phyloP scores from a whole-genome alignment of 2,329 filamentous ascomycete species.

The Didymella exigua region DNA sequence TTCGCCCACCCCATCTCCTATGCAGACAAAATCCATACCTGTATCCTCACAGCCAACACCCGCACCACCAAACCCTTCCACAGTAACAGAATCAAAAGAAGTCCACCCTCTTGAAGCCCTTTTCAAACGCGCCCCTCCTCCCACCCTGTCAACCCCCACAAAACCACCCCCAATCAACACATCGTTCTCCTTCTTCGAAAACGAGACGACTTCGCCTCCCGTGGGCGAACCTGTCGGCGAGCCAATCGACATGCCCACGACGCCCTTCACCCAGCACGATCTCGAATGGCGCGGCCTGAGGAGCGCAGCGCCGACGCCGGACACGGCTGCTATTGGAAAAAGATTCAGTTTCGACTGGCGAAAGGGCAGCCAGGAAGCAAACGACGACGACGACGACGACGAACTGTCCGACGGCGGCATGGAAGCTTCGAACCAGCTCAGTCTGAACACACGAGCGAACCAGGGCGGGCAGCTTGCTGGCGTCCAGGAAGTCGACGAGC shows the following conservation, averaged over 20 bases:
- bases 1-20: constrained; percentile 22
- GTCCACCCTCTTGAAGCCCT: constrained; percentile 90
- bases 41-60: constrained; percentile 4
- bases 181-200: constrained; percentile 79
- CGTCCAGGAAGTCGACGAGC: neutral
- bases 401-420: constrained; percentile 31
- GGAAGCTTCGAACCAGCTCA: constrained; percentile 33
- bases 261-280: constrained; percentile 81
- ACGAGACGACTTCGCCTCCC: constrained; percentile 46
- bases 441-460: constrained; percentile 37
- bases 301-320: constrained; percentile 91
- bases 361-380: constrained; percentile 50
- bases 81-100: constrained; percentile 39
- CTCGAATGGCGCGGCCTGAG: constrained; percentile 75
- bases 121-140: constrained; percentile 73
- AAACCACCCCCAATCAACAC: constrained; percentile 54
- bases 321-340: constrained; percentile 79
- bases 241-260: constrained; percentile 63
- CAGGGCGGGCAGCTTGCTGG: neutral
- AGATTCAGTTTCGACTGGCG: constrained; percentile 61
- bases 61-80: constrained; percentile 10
- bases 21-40: constrained; percentile 19
- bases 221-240: constrained; percentile 44
- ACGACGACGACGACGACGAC: constrained; percentile 46
- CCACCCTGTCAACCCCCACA: constrained; percentile 33